These are phyloP conservation scores for Pontederia crassipes DNA, from an alignment of 176 grass and related monocot species.

Conservation along the genomic window DNA sequence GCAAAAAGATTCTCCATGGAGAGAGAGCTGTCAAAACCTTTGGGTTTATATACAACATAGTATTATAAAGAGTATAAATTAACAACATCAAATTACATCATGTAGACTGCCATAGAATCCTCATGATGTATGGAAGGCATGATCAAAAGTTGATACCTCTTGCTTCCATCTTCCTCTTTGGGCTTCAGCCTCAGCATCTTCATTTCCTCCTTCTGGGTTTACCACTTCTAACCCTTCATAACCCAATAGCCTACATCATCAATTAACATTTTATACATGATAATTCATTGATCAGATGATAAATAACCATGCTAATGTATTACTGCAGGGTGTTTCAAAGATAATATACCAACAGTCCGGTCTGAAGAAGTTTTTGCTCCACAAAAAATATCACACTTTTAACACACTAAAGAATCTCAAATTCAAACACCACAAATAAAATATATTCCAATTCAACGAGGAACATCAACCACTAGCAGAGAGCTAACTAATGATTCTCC, in stretches of 20 bases:
- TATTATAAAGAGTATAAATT: too few species aligned
- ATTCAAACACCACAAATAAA: too few species aligned
- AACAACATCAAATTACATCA: too few species aligned
- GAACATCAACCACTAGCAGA: too few species aligned
- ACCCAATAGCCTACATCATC: constrained; percentile 42
- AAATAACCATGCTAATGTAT: background rate
- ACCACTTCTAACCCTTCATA: constrained; percentile 99
- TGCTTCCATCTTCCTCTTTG: constrained; percentile 82
- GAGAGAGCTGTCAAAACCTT: background rate
- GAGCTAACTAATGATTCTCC: too few species aligned
- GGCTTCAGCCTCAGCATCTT: constrained; percentile 90
- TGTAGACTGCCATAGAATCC: background rate
- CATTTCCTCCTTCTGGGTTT: constrained; percentile 83
- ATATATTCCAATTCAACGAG: too few species aligned
- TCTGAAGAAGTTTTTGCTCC: too few species aligned
- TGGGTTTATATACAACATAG: too few species aligned
- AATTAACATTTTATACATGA: background rate
- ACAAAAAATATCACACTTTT: too few species aligned
- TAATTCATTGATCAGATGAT: background rate
- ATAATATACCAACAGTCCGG: too few species aligned
- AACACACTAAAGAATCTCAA: too few species aligned
- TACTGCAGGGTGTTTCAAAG: too few species aligned
- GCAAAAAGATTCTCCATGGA: background rate
- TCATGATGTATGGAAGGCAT: background rate
- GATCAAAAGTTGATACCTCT: constrained; percentile 33